Evolutionary conservation across 2,329 filamentous ascomycete species (phyloP).

Genomic region (Talaromyces amestolkiae): DNA sequence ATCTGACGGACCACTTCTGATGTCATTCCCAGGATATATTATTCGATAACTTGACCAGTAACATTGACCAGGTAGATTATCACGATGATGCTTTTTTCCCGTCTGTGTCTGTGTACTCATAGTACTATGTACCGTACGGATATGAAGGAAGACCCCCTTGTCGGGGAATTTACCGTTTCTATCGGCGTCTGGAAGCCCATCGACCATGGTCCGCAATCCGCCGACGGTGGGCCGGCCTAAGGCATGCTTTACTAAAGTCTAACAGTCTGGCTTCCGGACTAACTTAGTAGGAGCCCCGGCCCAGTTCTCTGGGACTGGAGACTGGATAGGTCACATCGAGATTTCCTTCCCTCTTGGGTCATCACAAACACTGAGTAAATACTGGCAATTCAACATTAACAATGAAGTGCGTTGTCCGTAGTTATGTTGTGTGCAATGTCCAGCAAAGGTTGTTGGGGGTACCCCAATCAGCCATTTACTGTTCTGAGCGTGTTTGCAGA

Average conservation of each 20-base stretch:
- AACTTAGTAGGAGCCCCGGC: conserved; percentile 3
- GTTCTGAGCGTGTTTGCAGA: background rate
- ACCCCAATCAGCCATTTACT: background rate
- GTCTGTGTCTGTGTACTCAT: background rate
- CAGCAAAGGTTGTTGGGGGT: background rate
- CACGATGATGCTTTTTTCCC: background rate
- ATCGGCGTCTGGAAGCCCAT: conserved; percentile 19
- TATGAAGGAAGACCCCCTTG: background rate
- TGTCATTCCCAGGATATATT: background rate
- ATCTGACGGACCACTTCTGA: background rate
- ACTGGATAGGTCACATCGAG: background rate
- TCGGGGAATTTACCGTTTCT: background rate
- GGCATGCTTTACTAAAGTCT: background rate
- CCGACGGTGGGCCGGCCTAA: conserved; percentile 2
- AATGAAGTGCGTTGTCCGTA: background rate
- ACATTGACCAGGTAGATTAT: background rate
- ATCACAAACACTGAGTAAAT: background rate
- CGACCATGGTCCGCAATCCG: conserved; percentile 16
- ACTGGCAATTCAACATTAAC: no score
- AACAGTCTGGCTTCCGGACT: background rate
- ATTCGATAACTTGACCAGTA: background rate
- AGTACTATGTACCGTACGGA: no score
- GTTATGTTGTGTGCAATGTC: background rate
- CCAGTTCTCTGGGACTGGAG: background rate
- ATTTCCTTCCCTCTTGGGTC: background rate